These are phyloP conservation scores for Amphicarpaea edgeworthii DNA, from an alignment of 306 rosid species.

Conservation along the genomic window DNA sequence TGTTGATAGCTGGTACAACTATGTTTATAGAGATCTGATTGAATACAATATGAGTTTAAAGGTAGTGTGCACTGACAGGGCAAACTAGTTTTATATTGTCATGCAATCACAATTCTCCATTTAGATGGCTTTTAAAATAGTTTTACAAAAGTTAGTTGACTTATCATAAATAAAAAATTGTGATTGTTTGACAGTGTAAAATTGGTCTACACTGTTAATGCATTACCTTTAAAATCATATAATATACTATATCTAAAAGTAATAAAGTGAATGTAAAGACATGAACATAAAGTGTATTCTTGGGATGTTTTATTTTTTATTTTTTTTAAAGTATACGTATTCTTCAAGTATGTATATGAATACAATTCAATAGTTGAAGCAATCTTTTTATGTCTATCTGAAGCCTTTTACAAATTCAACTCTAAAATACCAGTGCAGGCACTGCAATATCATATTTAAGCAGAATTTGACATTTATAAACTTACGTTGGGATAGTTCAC, in stretches of 20 bases:
- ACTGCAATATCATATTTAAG: background rate
- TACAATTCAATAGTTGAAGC: background rate
- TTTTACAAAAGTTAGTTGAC: no score
- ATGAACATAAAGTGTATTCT: background rate
- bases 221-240: no score
- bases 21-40: background rate
- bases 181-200: no score
- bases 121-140: no score
- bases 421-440: background rate
- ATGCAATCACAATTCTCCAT: no score
- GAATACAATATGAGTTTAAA: background rate
- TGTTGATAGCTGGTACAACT: background rate
- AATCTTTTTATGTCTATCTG: background rate
- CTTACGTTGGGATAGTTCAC: background rate
- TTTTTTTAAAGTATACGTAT: background rate
- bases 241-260: background rate
- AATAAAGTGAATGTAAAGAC: background rate
- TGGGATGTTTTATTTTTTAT: background rate
- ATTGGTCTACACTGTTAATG: no score
- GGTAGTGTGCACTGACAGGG: no score
- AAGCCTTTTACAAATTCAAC: background rate
- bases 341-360: background rate
- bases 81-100: no score
- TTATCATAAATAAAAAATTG: no score
- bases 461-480: background rate